Conservation (phyloP, 2,329 filamentous ascomycete species). For the Penicillium hesseltinei region DNA sequence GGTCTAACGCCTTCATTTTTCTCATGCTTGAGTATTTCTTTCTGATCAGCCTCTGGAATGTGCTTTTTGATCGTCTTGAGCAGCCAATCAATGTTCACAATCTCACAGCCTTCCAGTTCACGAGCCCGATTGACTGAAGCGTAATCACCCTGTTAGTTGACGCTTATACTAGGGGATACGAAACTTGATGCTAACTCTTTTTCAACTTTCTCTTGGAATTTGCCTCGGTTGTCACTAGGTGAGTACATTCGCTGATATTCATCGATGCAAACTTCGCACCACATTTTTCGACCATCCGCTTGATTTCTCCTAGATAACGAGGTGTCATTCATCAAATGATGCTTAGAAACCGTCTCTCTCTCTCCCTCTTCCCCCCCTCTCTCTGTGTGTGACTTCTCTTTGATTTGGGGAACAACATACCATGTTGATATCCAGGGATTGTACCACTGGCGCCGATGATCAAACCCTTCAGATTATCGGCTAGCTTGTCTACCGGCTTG, state of each 20-base stretch:
- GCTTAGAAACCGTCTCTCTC: background rate
- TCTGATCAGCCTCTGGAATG: background rate
- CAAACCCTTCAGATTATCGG: conserved; percentile 8
- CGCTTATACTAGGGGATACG: background rate
- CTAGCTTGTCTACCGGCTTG: background rate
- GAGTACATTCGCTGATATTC: conserved; percentile 28
- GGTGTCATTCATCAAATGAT: background rate
- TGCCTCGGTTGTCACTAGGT: conserved; percentile 32
- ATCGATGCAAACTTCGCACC: conserved; percentile 30
- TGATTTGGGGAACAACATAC: conserved; percentile 12
- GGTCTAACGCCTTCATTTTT: background rate
- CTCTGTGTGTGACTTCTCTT: background rate
- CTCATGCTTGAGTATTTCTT: background rate
- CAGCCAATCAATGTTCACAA: conserved; percentile 63
- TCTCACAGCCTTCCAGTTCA: conserved; percentile 45
- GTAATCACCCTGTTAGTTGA: background rate
- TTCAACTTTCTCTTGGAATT: conserved; percentile 21
- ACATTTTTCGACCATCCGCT: conserved; percentile 26
- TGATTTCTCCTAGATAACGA: conserved; percentile 24
- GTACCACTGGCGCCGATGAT: conserved; percentile 57
- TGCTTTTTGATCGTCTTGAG: background rate
- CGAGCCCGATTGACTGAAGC: conserved; percentile 43
- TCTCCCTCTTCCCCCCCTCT: background rate
- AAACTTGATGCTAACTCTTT: conserved; percentile 21
- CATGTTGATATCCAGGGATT: conserved; percentile 52